A percentile compares a stretch with the other conserved stretches of the same genome.
Conservation (phyloP, 1,139 yeast genomes). For the Kodamaea sp. region DNA sequence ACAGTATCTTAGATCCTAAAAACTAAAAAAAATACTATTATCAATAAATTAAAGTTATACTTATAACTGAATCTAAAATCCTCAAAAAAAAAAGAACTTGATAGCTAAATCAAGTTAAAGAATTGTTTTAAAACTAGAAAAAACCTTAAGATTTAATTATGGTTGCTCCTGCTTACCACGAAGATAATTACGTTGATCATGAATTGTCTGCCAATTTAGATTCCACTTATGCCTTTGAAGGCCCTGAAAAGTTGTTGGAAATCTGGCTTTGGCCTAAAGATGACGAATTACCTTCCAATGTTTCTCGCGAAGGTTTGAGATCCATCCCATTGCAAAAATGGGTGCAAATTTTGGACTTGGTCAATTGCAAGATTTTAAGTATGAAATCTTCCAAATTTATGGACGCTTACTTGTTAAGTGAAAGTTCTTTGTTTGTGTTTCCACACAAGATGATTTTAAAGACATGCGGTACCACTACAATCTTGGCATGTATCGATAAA, state of each 20-base stretch:
- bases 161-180: slow-evolving; percentile 45
- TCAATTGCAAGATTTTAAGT: slow-evolving; percentile 84
- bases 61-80: slow-evolving; percentile 1
- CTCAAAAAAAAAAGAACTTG: slow-evolving; percentile 1
- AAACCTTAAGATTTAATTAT: slow-evolving; percentile 15
- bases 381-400: slow-evolving; percentile 61
- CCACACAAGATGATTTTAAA: slow-evolving; percentile 82
- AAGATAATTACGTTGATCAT: slow-evolving; percentile 64
- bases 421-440: slow-evolving; percentile 86
- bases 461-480: slow-evolving; percentile 96
- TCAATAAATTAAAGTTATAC: neutral
- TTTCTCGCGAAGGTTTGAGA: slow-evolving; percentile 50
- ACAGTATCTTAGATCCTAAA: slow-evolving; percentile 2
- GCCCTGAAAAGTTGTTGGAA: slow-evolving; percentile 92
- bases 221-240: slow-evolving; percentile 90
- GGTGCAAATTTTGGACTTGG: slow-evolving; percentile 73
- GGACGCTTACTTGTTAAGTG: slow-evolving; percentile 86
- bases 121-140: neutral
- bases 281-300: slow-evolving; percentile 33
- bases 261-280: slow-evolving; percentile 70
- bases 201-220: slow-evolving; percentile 76
- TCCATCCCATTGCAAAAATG: slow-evolving; percentile 63
- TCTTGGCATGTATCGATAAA: slow-evolving; percentile 70
- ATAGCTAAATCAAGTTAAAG: neutral
- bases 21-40: slow-evolving; percentile 6